Evolutionary conservation across 768 basidiomycete species (phyloP), one percentile per base, ranked within the genome.

Genomic region (Udeniomyces megalosporus): DNA sequence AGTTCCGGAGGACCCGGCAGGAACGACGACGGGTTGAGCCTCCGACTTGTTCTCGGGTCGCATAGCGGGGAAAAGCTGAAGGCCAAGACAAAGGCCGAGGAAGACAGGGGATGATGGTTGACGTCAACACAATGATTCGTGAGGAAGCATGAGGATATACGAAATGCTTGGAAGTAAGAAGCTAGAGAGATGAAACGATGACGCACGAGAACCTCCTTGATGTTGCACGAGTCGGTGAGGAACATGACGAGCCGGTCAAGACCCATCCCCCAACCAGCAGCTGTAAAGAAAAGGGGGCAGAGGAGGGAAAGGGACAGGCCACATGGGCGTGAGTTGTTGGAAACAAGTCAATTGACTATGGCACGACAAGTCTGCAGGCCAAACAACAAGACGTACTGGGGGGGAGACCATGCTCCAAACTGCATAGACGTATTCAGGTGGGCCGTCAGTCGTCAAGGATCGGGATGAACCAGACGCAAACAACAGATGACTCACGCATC

Each of bases 331-430:
- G 38, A 17, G 38, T 42, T 8, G 38, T 42, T 42, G 8, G 17
- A 1, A 10, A n/a, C 1, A 45, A 14, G 67, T 11, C 14, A 67
- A 66, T 91, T 84, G 72, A 96, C 92, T 42, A n/a, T n/a, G n/a
- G n/a, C n/a, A n/a, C n/a, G n/a, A n/a, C n/a, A n/a, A n/a, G n/a
- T n/a, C n/a, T n/a, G n/a, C n/a, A n/a, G n/a, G n/a, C n/a, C n/a
- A n/a, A n/a, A n/a, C n/a, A n/a, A n/a, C n/a, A 68, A 96, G 86
- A 59, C 93, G 92, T 59, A 96, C 79, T 99, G 0, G 95, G 95
- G 5, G 95, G 90, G 1, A 99, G 81, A 72, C 91, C 95, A 70
- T 97, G 88, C 75, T 99, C 95, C 66, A 99, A 82, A 2, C 89
- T 90, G 69, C 31, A 58, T 58, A 47, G 38, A 17, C n/a, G 17